These are phyloP conservation scores for Chlorella sorokiniana DNA, from an alignment of 139 green algal species.

Conservation along the genomic window DNA sequence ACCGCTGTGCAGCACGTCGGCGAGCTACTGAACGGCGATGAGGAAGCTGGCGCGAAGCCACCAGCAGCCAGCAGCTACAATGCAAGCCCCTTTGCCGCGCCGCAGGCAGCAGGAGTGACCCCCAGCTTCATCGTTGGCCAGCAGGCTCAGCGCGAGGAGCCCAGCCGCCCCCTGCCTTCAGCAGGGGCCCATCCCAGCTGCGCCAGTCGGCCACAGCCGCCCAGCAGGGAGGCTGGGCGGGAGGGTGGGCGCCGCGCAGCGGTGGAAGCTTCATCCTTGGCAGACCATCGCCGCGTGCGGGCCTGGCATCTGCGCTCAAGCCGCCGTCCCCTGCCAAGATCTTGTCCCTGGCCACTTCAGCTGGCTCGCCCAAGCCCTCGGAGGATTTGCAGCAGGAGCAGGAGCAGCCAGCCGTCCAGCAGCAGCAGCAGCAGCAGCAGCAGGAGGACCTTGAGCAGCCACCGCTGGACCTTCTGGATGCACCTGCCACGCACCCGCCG, in stretches of 20 bases:
- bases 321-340: slow-evolving; percentile 13
- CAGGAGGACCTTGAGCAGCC: not conserved
- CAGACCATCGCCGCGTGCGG: not conserved
- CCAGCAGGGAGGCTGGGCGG: too few species aligned
- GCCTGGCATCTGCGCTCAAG: not conserved
- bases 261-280: too few species aligned
- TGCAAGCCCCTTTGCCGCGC: not conserved
- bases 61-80: not conserved
- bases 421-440: not conserved
- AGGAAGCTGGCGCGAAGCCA: not conserved
- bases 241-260: too few species aligned
- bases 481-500: not conserved
- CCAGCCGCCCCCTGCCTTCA: too few species aligned
- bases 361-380: not conserved
- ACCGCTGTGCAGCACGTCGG: slow-evolving; percentile 24
- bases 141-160: too few species aligned
- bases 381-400: not conserved
- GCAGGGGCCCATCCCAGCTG: too few species aligned
- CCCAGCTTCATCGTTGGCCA: too few species aligned
- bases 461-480: not conserved
- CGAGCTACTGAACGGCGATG: not conserved
- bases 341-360: not conserved
- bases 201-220: too few species aligned
- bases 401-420: not conserved
- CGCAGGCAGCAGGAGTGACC: not conserved